Evolutionary conservation across 1,284 basidiomycete species (phyloP).

Genomic region (Fomitopsis schrenkii): DNA sequence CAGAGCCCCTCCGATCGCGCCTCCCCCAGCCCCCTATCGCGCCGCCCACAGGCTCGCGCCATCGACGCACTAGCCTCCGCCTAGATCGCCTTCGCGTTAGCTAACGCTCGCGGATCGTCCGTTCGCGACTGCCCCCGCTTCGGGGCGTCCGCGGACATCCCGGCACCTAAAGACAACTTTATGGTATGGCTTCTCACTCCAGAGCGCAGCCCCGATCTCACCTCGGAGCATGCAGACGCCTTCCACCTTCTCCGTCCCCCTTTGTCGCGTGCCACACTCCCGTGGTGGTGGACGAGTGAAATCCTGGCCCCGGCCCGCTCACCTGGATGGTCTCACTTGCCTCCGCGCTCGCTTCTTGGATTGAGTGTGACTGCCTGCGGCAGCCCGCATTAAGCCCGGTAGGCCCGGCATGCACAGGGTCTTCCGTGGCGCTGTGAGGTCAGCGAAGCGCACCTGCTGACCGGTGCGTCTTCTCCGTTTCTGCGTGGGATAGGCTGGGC

Average conservation of each 20-base stretch:
- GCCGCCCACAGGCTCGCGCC: not conserved
- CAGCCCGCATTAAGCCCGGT: not conserved
- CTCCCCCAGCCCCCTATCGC: not conserved
- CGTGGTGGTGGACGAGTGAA: not conserved
- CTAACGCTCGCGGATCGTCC: not conserved
- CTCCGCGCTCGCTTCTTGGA: not conserved
- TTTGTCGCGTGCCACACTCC: not conserved
- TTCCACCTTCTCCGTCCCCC: not conserved
- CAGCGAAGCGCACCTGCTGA: constrained; percentile 1
- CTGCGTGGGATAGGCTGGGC: not conserved
- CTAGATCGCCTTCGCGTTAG: not conserved
- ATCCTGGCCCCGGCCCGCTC: not conserved
- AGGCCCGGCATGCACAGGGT: not conserved
- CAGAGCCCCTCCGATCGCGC: too few relatives aligned
- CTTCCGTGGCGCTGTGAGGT: not conserved
- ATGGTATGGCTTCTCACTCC: not conserved
- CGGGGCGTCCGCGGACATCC: not conserved
- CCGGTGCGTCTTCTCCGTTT: not conserved
- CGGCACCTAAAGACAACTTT: not conserved
- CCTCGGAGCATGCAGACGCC: not conserved
- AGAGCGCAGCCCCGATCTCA: not conserved
- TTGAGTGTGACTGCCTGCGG: not conserved
- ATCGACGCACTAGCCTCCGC: not conserved
- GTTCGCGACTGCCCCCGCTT: not conserved
- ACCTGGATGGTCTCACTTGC: not conserved